Conservation (phyloP, 2,329 filamentous ascomycete species). For the Cryphonectria radicalis region DNA sequence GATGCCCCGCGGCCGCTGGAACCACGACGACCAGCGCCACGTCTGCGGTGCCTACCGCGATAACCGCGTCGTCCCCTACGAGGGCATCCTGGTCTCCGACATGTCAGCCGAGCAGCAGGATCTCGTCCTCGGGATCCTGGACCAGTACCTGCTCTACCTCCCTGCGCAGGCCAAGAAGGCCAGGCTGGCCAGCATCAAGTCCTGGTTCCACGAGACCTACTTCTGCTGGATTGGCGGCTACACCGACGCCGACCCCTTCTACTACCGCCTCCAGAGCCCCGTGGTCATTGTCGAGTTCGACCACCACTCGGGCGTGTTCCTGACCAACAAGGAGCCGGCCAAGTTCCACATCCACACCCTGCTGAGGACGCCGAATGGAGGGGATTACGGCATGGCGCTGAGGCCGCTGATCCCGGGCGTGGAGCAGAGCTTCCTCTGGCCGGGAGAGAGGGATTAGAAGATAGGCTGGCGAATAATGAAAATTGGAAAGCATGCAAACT, state of each 20-base stretch:
- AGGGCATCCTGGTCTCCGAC: conserved; percentile 63
- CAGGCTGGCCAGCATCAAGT: conserved; percentile 58
- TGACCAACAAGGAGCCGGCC: conserved; percentile 72
- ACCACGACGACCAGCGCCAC: conserved; percentile 79
- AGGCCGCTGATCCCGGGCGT: conserved; percentile 42
- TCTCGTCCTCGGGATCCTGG: conserved; percentile 61
- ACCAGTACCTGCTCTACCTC: conserved; percentile 71
- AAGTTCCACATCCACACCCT: conserved; percentile 83
- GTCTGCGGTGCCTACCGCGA: conserved; percentile 79
- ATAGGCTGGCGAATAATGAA: background rate
- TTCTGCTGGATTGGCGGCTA: conserved; percentile 80
- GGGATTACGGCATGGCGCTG: conserved; percentile 71
- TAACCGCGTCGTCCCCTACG: conserved; percentile 75
- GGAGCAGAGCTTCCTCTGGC: conserved; percentile 49
- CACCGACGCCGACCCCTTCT: conserved; percentile 71
- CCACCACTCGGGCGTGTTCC: conserved; percentile 78
- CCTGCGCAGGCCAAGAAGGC: conserved; percentile 58
- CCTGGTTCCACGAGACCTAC: conserved; percentile 71
- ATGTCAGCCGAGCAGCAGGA: conserved; percentile 54
- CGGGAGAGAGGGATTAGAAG: conserved; percentile 36
- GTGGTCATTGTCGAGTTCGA: conserved; percentile 79
- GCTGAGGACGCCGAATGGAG: conserved; percentile 72
- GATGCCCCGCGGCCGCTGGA: conserved; percentile 75
- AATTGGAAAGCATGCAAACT: background rate
- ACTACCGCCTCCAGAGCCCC: conserved; percentile 77